These are phyloP conservation scores for Stropharia rugosoannulata DNA, from an alignment of 768 basidiomycete species.

Conservation along the genomic window DNA sequence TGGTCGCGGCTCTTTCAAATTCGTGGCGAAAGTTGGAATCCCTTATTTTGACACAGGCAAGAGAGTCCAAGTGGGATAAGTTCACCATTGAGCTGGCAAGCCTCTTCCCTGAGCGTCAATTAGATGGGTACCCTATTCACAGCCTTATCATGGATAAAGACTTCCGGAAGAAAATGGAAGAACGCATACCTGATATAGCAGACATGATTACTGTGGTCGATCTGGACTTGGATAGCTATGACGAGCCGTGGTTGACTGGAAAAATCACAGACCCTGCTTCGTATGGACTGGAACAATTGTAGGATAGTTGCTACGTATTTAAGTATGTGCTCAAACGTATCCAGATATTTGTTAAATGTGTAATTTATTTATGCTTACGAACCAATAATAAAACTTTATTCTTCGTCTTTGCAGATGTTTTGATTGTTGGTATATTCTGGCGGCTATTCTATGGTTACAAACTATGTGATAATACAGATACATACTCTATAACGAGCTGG, in stretches of 20 bases:
- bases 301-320: not conserved
- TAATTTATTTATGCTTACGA: no score
- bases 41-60: conserved; percentile 26
- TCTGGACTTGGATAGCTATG: not conserved
- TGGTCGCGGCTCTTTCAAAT: conserved; percentile 17
- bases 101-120: conserved; percentile 17
- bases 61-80: conserved; percentile 19
- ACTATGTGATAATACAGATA: no score
- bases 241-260: conserved; percentile 7
- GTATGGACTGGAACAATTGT: not conserved
- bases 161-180: conserved; percentile 5
- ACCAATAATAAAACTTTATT: no score
- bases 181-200: not conserved
- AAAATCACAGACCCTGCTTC: not conserved
- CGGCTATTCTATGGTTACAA: no score
- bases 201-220: not conserved
- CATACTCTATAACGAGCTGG: not conserved
- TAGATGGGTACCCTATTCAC: conserved; percentile 16
- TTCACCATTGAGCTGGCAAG: conserved; percentile 16
- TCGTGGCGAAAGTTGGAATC: conserved; percentile 20
- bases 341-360: not conserved
- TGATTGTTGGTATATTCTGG: no score
- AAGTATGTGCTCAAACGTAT: not conserved
- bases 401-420: no score
- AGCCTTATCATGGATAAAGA: conserved; percentile 29